These are phyloP conservation scores for Plenodomus tracheiphilus DNA, from an alignment of 2,329 filamentous ascomycete species.

Conservation along the genomic window DNA sequence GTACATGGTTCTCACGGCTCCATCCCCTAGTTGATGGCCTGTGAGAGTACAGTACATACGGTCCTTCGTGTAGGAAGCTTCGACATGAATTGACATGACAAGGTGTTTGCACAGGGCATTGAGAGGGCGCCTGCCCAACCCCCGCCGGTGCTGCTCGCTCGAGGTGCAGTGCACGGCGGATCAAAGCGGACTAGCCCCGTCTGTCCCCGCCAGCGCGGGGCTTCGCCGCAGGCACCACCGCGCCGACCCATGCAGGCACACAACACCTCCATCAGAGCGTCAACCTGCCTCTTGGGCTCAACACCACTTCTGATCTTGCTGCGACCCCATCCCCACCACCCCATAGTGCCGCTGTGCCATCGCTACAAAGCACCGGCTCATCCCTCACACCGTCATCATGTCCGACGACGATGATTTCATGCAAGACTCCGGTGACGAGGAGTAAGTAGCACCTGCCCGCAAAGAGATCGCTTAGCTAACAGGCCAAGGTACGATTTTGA, in stretches of 20 bases:
- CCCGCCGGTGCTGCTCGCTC: not conserved
- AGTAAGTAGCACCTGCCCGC: conserved; percentile 56
- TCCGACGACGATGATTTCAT: conserved; percentile 90
- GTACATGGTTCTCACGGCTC: no score
- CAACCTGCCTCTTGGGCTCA: not conserved
- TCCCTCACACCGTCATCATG: conserved; percentile 56
- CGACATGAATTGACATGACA: no score
- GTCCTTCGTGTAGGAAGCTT: no score
- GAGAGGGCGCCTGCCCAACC: no score
- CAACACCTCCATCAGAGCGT: conserved; percentile 8
- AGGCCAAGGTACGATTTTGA: conserved; percentile 85
- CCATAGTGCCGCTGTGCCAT: not conserved
- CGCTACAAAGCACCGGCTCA: not conserved
- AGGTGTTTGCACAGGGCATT: no score
- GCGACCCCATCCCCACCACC: no score
- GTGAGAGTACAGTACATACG: no score
- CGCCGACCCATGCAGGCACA: conserved; percentile 10
- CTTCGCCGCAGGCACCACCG: conserved; percentile 23
- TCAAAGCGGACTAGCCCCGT: conserved; percentile 3
- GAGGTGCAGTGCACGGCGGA: conserved; percentile 1
- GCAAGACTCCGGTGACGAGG: conserved; percentile 87
- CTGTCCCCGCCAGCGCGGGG: conserved; percentile 12
- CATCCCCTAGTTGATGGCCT: no score
- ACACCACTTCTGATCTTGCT: not conserved
- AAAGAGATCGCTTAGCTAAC: conserved; percentile 18